phyloP scores from a whole-genome alignment of 768 basidiomycete species.

The Suillus placidus region DNA sequence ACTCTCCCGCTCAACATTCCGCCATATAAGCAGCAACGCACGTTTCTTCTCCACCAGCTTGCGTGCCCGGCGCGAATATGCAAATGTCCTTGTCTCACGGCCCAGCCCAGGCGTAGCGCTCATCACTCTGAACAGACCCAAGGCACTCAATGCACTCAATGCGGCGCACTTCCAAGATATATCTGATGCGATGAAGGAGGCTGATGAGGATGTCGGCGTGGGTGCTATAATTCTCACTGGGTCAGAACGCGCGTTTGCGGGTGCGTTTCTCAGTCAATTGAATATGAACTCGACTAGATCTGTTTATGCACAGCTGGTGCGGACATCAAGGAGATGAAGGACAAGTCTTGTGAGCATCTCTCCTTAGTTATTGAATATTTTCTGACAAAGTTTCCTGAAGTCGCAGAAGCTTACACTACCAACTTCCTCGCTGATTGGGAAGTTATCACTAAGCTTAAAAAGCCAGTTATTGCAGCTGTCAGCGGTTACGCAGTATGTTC shows the following conservation, averaged over 20 bases:
- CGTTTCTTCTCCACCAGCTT: constrained; percentile 35
- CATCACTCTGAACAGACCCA: constrained; percentile 87
- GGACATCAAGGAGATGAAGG: constrained; percentile 99
- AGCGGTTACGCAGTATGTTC: constrained; percentile 85
- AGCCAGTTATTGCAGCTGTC: constrained; percentile 96
- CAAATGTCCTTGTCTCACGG: constrained; percentile 67
- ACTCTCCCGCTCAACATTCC: constrained; percentile 12
- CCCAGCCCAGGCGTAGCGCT: constrained; percentile 74
- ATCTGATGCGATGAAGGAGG: constrained; percentile 71
- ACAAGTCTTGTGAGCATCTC: constrained; percentile 74
- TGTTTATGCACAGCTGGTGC: constrained; percentile 69
- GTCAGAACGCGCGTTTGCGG: constrained; percentile 91
- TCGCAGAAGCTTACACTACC: constrained; percentile 83
- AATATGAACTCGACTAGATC: constrained; percentile 3
- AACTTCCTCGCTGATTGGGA: constrained; percentile 90
- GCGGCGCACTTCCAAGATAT: constrained; percentile 81
- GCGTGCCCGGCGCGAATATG: constrained; percentile 42
- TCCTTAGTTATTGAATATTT: not conserved
- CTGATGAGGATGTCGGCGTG: constrained; percentile 69
- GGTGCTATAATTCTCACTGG: constrained; percentile 93
- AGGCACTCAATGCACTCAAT: constrained; percentile 86
- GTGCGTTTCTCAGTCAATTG: constrained; percentile 42
- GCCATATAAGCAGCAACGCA: constrained; percentile 5
- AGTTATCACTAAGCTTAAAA: constrained; percentile 69
- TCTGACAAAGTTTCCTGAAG: constrained; percentile 39